phyloP scores from a whole-genome alignment of 331 rosid genomes.

The Malus hybrid region DNA sequence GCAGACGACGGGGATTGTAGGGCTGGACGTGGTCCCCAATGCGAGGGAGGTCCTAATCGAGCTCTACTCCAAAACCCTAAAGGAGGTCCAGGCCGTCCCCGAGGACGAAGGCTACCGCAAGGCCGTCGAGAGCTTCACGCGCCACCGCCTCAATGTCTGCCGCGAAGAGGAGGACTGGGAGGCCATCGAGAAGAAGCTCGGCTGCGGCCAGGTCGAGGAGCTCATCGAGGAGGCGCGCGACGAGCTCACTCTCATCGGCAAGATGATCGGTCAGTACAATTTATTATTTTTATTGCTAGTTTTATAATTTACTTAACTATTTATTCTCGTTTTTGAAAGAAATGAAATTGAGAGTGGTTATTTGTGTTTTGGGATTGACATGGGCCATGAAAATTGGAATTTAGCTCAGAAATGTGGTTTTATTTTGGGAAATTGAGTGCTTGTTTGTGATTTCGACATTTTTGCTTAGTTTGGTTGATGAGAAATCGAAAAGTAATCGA shows the following conservation, averaged over 20 bases:
- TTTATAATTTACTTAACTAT: background rate
- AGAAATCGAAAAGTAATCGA: background rate
- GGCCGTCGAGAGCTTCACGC: slow-evolving; percentile 78
- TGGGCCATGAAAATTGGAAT: too few species aligned
- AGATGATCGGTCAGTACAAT: slow-evolving; percentile 51
- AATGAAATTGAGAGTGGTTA: background rate
- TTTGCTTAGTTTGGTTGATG: background rate
- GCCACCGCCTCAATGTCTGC: slow-evolving; percentile 60
- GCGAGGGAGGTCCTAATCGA: slow-evolving; percentile 71
- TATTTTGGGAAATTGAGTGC: background rate
- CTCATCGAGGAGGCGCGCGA: slow-evolving; percentile 89
- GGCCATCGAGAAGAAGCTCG: slow-evolving; percentile 53
- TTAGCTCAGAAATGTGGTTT: background rate
- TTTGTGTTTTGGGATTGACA: background rate
- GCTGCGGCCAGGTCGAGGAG: slow-evolving; percentile 90
- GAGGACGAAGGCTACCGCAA: slow-evolving; percentile 87
- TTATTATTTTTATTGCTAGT: background rate
- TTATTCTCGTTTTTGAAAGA: background rate
- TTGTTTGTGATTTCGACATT: background rate
- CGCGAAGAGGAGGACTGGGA: slow-evolving; percentile 82
- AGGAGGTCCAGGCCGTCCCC: slow-evolving; percentile 79
- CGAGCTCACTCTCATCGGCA: slow-evolving; percentile 69
- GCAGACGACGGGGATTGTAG: slow-evolving; percentile 79
- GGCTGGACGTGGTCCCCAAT: slow-evolving; percentile 79
- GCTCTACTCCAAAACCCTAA: slow-evolving; percentile 65